Percentiles rank a stretch among this genome's conserved stretches.
Conservation (phyloP, 805 yeast genomes). For the Lachancea mirantina region DNA sequence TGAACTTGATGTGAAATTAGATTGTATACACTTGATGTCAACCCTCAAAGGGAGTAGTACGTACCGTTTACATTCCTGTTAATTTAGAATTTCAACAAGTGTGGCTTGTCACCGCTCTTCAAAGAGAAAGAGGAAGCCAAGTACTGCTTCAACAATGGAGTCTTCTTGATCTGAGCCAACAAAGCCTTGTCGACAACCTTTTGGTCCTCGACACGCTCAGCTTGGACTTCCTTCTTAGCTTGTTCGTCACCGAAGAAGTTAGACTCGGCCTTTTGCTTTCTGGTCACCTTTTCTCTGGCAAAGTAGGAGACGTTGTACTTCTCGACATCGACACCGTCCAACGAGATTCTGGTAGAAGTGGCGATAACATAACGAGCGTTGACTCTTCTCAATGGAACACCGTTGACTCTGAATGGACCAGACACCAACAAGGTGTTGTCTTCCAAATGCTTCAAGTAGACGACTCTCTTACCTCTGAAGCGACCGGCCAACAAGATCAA, state of each 20-base stretch:
- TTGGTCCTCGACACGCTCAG: constrained; percentile 95
- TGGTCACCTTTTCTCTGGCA: constrained; percentile 86
- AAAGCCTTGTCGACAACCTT: constrained; percentile 89
- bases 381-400: constrained; percentile 99
- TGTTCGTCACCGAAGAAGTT: constrained; percentile 78
- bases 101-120: constrained; percentile 98
- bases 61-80: constrained; percentile 7
- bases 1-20: constrained; percentile 9
- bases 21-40: constrained; percentile 11
- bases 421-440: constrained; percentile 96
- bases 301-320: constrained; percentile 93
- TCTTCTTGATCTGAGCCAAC: constrained; percentile 90
- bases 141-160: constrained; percentile 95
- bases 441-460: constrained; percentile 91
- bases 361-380: constrained; percentile 98
- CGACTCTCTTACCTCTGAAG: constrained; percentile 99
- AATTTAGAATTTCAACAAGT: constrained; percentile 88
- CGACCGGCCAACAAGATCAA: constrained; percentile 97
- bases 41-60: constrained; percentile 9
- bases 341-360: constrained; percentile 86
- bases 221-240: constrained; percentile 77
- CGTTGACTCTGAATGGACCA: constrained; percentile 99
- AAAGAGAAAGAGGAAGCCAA: constrained; percentile 91
- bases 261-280: constrained; percentile 81
- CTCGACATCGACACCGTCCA: constrained; percentile 73